Base-by-base conservation (phyloP, 2,329 filamentous ascomycete species). In the Dryadomyces quercivorus region DNA sequence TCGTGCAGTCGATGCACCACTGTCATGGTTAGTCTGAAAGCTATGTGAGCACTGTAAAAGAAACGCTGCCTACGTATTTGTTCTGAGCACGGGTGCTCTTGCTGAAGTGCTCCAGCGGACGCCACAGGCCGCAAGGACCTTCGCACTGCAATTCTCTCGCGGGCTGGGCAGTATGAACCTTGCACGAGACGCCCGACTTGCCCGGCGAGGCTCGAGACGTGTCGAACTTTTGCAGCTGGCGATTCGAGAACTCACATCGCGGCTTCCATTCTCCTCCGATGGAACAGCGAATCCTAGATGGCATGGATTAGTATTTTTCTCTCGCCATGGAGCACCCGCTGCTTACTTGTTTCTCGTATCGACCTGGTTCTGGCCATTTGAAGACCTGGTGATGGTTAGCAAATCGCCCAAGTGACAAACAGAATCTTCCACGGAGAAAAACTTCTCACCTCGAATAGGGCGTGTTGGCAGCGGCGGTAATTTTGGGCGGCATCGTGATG, bases 1-100 rank as follows among this genome's bases (percentile, higher is more conserved):
- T 58, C 0, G 63, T 65, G 55, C 70, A 72, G 5, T 58, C 51
- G 2, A 60, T 58, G 57, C 69, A 72, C 65, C 67, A 68, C 67
- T 70, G 45, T 20, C 2, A 3, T 15, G 3, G 49, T 50, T 6
- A 50, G 49, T 21, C 5, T 8, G 26, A 31, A n/a, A 13, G 2
- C 16, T 20, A 6, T 5, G 20, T 18, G 1, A 3, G 22, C 4
- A 5, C 21, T 12, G 18, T 10, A 22, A 26, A 40, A 42, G 13
- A 47, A 16, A 12, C 43, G 12, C 21, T n/a, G 60, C 68, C 60
- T 59, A 70, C 69, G 6, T 62, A 58, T 8, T 61, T 61, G 5
- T 56, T 55, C 2, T 61, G 57, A 38, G 60, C 62, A 5, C 67
- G 63, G 15, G 68, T 67, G 18, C 18, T 63, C 57, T 65, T 66